phyloP scores from a whole-genome alignment of 2,329 filamentous ascomycete genomes.

The Leptographium wingfieldii region DNA sequence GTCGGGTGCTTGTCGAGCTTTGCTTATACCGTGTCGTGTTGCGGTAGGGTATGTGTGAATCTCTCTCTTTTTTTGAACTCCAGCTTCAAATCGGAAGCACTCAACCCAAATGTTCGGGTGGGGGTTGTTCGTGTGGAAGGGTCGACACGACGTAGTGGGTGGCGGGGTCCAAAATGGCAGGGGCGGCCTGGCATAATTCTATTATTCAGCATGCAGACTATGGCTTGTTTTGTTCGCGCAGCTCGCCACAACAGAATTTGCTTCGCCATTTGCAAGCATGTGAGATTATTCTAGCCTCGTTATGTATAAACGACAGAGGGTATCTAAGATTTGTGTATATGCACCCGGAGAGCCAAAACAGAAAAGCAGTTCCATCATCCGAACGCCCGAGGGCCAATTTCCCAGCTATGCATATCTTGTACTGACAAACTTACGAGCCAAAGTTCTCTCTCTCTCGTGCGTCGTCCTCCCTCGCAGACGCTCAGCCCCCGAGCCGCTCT shows the following conservation, averaged over 20 bases:
- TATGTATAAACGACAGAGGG: background rate
- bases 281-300: background rate
- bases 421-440: background rate
- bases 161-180: background rate
- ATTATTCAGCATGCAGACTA: background rate
- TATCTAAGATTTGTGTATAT: background rate
- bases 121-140: background rate
- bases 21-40: background rate
- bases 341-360: background rate
- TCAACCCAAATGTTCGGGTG: background rate
- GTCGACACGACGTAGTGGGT: background rate
- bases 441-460: background rate
- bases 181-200: background rate
- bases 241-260: background rate
- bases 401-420: background rate
- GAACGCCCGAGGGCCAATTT: background rate
- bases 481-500: conserved; percentile 13
- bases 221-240: background rate
- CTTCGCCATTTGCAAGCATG: background rate
- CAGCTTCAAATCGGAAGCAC: background rate
- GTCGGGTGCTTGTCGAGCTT: background rate
- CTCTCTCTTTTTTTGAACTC: background rate
- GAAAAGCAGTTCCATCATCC: background rate
- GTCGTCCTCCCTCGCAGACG: background rate
- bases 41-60: background rate